Percentiles rank a stretch among this genome's conserved stretches.
Conservation (phyloP, 768 basidiomycete species). For the Rhizopogon roseolus region DNA sequence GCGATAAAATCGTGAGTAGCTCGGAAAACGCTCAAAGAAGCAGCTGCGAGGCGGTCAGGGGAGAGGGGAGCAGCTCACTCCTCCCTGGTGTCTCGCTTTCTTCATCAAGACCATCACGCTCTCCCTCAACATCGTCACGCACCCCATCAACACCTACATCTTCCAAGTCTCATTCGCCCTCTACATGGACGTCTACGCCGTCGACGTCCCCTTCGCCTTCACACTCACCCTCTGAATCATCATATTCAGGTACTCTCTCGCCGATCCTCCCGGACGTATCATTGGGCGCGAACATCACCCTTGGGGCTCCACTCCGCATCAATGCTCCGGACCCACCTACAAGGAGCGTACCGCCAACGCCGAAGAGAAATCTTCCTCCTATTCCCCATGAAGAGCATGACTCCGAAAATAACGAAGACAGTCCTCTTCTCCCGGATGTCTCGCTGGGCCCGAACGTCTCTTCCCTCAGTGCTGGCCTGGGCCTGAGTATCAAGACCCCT, state of each 20-base stretch:
- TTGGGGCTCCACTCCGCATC: slow-evolving; percentile 5
- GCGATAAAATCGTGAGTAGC: background rate
- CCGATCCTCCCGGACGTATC: slow-evolving; percentile 11
- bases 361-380: background rate
- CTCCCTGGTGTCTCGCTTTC: background rate
- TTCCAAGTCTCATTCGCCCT: background rate
- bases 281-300: slow-evolving; percentile 15
- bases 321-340: background rate
- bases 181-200: background rate
- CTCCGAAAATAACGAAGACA: background rate
- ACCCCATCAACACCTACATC: slow-evolving; percentile 12
- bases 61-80: background rate
- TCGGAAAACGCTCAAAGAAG: background rate
- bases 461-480: slow-evolving; percentile 8
- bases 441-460: slow-evolving; percentile 9
- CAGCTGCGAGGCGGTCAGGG: slow-evolving; percentile 6
- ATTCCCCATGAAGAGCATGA: background rate
- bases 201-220: slow-evolving; percentile 6
- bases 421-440: slow-evolving; percentile 9
- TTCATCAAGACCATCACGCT: background rate
- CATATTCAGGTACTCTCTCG: background rate
- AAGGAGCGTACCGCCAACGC: background rate
- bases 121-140: background rate
- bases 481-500: background rate
- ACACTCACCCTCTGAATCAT: background rate